Conservation (phyloP, 2,329 filamentous ascomycete species). For the Teratosphaeria destructans region DNA sequence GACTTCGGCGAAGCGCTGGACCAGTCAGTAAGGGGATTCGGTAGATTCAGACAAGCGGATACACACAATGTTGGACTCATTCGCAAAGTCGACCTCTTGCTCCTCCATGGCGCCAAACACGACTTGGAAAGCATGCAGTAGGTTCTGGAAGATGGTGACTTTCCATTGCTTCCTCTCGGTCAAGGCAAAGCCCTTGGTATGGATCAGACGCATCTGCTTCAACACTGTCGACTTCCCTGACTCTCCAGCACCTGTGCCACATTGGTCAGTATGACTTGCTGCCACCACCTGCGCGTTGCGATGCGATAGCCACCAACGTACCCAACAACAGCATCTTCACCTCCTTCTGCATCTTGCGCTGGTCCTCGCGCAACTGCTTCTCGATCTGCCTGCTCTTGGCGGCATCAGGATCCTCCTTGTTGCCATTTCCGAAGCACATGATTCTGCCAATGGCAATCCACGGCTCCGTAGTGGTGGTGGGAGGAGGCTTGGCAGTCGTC, state of each 20-base stretch:
- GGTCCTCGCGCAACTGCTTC: constrained; percentile 72
- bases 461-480: not conserved
- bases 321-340: constrained; percentile 90
- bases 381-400: constrained; percentile 64
- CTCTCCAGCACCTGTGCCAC: constrained; percentile 71
- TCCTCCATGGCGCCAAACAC: constrained; percentile 87
- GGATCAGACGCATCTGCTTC: constrained; percentile 98
- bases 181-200: constrained; percentile 81
- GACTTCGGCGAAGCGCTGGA: constrained; percentile 65
- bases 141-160: constrained; percentile 89
- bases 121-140: constrained; percentile 83
- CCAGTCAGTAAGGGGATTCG: constrained; percentile 23
- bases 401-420: constrained; percentile 37
- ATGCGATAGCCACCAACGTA: constrained; percentile 30
- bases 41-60: not conserved
- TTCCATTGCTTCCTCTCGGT: constrained; percentile 88
- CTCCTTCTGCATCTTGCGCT: constrained; percentile 74
- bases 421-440: constrained; percentile 43
- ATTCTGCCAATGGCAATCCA: constrained; percentile 21
- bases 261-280: constrained; percentile 19
- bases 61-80: constrained; percentile 66
- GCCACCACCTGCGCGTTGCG: not conserved
- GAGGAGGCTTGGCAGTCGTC: not conserved
- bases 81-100: constrained; percentile 67
- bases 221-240: constrained; percentile 93